A percentile compares a stretch with the other conserved stretches of the same genome.
phyloP scores from a whole-genome alignment of 192 early-diverging fungal species.

The Phlyctochytrium bullatum region DNA sequence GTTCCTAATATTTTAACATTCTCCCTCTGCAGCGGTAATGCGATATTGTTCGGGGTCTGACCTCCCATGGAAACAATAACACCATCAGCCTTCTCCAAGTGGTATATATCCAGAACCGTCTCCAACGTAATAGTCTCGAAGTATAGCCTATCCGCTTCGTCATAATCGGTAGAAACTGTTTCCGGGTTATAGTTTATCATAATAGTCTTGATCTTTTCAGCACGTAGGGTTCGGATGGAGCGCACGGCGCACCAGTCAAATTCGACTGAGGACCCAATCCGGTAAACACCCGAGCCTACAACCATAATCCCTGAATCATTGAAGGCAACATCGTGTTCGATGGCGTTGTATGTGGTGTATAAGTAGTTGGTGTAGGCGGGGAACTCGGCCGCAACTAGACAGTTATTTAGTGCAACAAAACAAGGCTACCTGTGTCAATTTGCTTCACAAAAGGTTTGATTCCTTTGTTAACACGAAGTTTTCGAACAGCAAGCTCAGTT shows the following conservation, averaged over 20 bases:
- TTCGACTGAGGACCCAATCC: slow-evolving; percentile 97
- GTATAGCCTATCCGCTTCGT: slow-evolving; percentile 97
- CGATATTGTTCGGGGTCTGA: slow-evolving; percentile 98
- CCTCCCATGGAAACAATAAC: slow-evolving; percentile 96
- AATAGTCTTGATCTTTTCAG: slow-evolving; percentile 84
- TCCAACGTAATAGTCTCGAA: slow-evolving; percentile 95
- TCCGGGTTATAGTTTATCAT: slow-evolving; percentile 99
- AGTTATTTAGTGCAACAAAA: not conserved
- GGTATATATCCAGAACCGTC: slow-evolving; percentile 95
- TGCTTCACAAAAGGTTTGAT: slow-evolving; percentile 96
- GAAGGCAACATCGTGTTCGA: slow-evolving; percentile 88
- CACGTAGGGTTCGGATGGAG: slow-evolving; percentile 90
- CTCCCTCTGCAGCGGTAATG: slow-evolving; percentile 82
- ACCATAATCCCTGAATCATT: slow-evolving; percentile 96
- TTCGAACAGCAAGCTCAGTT: slow-evolving; percentile 87
- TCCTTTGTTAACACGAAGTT: slow-evolving; percentile 71
- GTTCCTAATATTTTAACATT: slow-evolving; percentile 95
- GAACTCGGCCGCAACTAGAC: slow-evolving; percentile 93
- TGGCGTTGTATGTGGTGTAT: slow-evolving; percentile 96
- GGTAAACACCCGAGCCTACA: slow-evolving; percentile 95
- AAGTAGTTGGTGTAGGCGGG: slow-evolving; percentile 97
- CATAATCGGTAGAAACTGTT: slow-evolving; percentile 99
- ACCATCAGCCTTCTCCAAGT: slow-evolving; percentile 80
- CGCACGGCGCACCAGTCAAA: slow-evolving; percentile 99
- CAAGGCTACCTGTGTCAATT: slow-evolving; percentile 82